These are phyloP conservation scores for Carnegiea gigantea DNA, from an alignment of 179 eudicot genomes.

Conservation along the genomic window DNA sequence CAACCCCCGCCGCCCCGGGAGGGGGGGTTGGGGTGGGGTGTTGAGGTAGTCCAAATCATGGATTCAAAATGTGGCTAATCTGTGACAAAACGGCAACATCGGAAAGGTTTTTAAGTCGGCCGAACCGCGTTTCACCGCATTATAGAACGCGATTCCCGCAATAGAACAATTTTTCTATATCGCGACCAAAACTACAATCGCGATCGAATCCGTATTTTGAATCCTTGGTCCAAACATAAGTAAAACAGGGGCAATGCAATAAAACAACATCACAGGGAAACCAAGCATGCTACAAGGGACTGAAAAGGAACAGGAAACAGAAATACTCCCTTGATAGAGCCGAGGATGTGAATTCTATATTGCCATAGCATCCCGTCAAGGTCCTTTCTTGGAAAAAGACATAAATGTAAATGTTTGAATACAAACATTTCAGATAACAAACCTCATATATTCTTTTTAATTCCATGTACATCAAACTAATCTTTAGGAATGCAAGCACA, in stretches of 20 bases:
- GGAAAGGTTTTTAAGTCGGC: no score
- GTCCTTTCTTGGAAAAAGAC: neutral
- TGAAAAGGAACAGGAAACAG: neutral
- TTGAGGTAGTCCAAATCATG: neutral
- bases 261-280: neutral
- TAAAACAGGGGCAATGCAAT: neutral
- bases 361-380: neutral
- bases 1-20: neutral
- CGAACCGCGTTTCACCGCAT: no score
- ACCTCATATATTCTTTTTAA: constrained; percentile 88
- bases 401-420: neutral
- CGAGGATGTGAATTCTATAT: neutral
- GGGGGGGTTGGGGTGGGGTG: no score
- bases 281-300: neutral
- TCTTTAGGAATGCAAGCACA: constrained; percentile 59
- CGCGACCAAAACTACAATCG: no score
- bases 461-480: constrained; percentile 87
- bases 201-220: no score
- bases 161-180: no score
- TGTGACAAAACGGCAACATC: no score
- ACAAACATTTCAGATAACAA: constrained; percentile 16
- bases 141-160: no score
- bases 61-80: no score
- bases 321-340: neutral
- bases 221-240: neutral